Percentiles rank a stretch among this genome's conserved stretches.
These are phyloP conservation scores for Pelargonium cotyledonis DNA, from an alignment of 441 rosid genomes.

Conservation along the genomic window DNA sequence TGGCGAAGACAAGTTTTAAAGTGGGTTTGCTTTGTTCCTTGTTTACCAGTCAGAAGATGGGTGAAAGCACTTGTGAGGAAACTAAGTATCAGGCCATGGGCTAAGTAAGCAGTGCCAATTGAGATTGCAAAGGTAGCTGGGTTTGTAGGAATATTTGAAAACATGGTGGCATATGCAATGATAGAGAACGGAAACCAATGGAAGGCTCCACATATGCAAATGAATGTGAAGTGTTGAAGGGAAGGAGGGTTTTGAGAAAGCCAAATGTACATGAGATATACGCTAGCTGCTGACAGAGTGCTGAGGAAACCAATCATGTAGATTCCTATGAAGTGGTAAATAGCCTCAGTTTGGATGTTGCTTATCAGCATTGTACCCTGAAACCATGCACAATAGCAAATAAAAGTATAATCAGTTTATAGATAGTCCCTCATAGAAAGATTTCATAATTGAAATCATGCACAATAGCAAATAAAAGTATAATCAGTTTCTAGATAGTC, in stretches of 20 bases:
- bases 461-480: neutral
- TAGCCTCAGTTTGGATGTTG: constrained; percentile 20
- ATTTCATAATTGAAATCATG: constrained; percentile 21
- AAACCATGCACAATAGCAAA: constrained; percentile 9
- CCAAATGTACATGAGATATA: constrained; percentile 38
- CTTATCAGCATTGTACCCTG: constrained; percentile 26
- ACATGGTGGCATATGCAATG: constrained; percentile 42
- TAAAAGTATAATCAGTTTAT: constrained; percentile 6
- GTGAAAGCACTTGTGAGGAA: constrained; percentile 36
- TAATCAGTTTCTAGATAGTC: constrained; percentile 9
- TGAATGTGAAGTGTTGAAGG: constrained; percentile 36
- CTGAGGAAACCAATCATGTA: constrained; percentile 52
- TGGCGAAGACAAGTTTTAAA: constrained; percentile 45
- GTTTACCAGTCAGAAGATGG: constrained; percentile 28
- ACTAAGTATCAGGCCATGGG: constrained; percentile 54
- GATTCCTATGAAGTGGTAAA: constrained; percentile 46
- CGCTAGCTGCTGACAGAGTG: constrained; percentile 45
- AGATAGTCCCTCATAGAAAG: neutral
- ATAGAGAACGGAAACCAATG: constrained; percentile 58
- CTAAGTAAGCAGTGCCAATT: constrained; percentile 37
- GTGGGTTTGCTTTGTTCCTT: constrained; percentile 28
- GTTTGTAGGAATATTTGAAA: constrained; percentile 21
- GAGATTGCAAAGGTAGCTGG: constrained; percentile 36
- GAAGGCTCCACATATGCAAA: constrained; percentile 56
- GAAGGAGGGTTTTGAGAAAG: constrained; percentile 32